These are phyloP conservation scores for Entomortierella chlamydospora DNA, from an alignment of 192 early-diverging fungal genomes.

Conservation along the genomic window DNA sequence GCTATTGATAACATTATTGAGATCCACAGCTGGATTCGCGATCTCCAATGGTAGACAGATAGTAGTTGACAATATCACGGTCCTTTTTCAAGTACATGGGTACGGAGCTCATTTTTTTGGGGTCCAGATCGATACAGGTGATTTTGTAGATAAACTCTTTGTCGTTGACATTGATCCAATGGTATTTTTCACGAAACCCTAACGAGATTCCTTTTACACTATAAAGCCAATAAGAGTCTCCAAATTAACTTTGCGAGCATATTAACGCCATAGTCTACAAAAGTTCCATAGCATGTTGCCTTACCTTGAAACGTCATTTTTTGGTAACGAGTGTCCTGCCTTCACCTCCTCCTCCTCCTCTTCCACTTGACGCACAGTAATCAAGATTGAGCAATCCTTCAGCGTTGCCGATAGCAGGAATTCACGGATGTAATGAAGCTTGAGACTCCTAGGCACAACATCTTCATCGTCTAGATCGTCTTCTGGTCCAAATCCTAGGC, in stretches of 20 bases:
- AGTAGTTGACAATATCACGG: slow-evolving; percentile 65
- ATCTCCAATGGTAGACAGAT: slow-evolving; percentile 24
- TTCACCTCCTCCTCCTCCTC: slow-evolving; percentile 17
- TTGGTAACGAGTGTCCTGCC: too few species aligned
- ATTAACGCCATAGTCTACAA: too few species aligned
- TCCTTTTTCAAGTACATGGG: slow-evolving; percentile 65
- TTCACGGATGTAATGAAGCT: slow-evolving; percentile 67
- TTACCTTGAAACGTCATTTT: slow-evolving; percentile 19
- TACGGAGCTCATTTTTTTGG: slow-evolving; percentile 72
- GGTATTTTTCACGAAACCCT: slow-evolving; percentile 7
- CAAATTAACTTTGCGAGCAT: too few species aligned
- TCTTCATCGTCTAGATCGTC: slow-evolving; percentile 28
- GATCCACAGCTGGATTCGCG: slow-evolving; percentile 24
- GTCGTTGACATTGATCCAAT: slow-evolving; percentile 8
- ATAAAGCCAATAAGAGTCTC: too few species aligned
- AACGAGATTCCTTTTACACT: not conserved
- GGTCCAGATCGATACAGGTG: slow-evolving; percentile 77
- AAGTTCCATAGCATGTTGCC: not conserved
- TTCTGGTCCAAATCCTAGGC: slow-evolving; percentile 48
- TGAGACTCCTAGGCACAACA: not conserved
- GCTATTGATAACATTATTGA: not conserved
- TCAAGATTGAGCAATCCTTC: slow-evolving; percentile 82
- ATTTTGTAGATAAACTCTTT: slow-evolving; percentile 59
- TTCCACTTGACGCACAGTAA: slow-evolving; percentile 54
- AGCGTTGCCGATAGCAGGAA: slow-evolving; percentile 79